Evolutionary conservation across 352 stramenopile species (phyloP).

Genomic region (Pythium brachiatum): DNA sequence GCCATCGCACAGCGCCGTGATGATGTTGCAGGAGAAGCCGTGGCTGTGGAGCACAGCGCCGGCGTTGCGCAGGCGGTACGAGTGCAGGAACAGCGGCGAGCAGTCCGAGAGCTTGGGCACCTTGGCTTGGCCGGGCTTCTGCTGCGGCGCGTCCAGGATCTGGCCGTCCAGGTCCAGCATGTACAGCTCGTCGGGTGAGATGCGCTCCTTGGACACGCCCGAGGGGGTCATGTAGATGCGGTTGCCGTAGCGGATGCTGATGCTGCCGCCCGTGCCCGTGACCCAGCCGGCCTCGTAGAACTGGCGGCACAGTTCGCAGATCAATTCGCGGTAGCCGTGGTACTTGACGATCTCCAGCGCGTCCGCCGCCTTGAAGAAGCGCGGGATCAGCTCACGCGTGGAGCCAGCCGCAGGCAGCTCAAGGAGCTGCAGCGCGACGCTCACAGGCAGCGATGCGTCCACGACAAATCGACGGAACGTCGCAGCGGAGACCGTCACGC

Average conservation of each 20-base stretch:
- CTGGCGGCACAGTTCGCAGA: conserved; percentile 71
- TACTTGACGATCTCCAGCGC: conserved; percentile 41
- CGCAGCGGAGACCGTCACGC: conserved; percentile 23
- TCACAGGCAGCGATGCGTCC: conserved; percentile 21
- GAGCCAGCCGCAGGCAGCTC: not conserved
- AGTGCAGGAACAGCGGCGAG: conserved; percentile 92
- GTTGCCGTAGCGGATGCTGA: conserved; percentile 91
- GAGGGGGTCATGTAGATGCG: conserved; percentile 95
- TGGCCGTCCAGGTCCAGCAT: conserved; percentile 87
- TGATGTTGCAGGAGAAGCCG: conserved; percentile 83
- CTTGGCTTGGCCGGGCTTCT: conserved; percentile 28
- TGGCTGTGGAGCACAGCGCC: conserved; percentile 82
- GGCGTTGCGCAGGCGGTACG: conserved; percentile 85
- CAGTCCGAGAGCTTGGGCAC: conserved; percentile 90
- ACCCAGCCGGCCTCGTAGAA: conserved; percentile 90
- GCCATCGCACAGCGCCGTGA: conserved; percentile 87
- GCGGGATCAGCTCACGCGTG: conserved; percentile 21
- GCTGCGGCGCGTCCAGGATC: conserved; percentile 63
- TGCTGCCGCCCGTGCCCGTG: conserved; percentile 93
- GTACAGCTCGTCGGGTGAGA: conserved; percentile 94
- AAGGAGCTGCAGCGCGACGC: conserved; percentile 24
- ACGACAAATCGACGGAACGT: conserved; percentile 50
- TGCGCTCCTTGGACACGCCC: conserved; percentile 96
- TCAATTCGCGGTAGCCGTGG: conserved; percentile 52
- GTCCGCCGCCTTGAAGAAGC: conserved; percentile 44